Percentiles rank a stretch among this genome's conserved stretches.
These are phyloP conservation scores for Nicotiana undulata DNA, from an alignment of 257 asterid genomes.

Conservation along the genomic window DNA sequence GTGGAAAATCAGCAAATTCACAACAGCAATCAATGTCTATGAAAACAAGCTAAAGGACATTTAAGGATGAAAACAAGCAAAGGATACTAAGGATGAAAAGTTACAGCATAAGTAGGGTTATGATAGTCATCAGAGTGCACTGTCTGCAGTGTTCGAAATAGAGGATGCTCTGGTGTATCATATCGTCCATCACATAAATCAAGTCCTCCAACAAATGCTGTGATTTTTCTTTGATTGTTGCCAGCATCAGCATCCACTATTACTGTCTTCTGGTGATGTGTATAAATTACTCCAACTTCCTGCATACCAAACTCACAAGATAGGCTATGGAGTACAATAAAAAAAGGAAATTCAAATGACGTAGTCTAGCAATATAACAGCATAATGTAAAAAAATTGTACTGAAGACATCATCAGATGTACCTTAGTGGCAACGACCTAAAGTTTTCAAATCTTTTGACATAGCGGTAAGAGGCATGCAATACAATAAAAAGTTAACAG, in stretches of 20 bases:
- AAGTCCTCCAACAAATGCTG: conserved; percentile 89
- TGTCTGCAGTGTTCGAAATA: conserved; percentile 64
- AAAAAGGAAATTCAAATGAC: not conserved
- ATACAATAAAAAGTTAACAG: not conserved
- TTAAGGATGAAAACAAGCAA: not conserved
- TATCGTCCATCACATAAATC: conserved; percentile 95
- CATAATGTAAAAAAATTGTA: not conserved
- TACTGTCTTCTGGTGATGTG: conserved; percentile 98
- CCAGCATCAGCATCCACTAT: conserved; percentile 97
- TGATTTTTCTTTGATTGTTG: conserved; percentile 56
- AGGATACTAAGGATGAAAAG: conserved; percentile 8
- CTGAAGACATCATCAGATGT: not conserved
- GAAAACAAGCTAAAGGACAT: not conserved
- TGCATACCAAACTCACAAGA: conserved; percentile 23
- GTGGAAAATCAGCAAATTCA: not conserved
- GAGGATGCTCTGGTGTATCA: conserved; percentile 75
- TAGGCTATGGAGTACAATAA: not conserved
- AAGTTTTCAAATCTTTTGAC: not conserved
- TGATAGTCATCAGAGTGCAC: conserved; percentile 84
- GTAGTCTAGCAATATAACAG: not conserved
- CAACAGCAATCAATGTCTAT: not conserved
- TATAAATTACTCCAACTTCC: conserved; percentile 95
- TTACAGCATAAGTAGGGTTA: conserved; percentile 85
- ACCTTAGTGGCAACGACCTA: not conserved
- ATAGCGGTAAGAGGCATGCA: not conserved